Base-by-base conservation (phyloP, 164 flowering plant genomes). In the Chimonanthus salicifolius region DNA sequence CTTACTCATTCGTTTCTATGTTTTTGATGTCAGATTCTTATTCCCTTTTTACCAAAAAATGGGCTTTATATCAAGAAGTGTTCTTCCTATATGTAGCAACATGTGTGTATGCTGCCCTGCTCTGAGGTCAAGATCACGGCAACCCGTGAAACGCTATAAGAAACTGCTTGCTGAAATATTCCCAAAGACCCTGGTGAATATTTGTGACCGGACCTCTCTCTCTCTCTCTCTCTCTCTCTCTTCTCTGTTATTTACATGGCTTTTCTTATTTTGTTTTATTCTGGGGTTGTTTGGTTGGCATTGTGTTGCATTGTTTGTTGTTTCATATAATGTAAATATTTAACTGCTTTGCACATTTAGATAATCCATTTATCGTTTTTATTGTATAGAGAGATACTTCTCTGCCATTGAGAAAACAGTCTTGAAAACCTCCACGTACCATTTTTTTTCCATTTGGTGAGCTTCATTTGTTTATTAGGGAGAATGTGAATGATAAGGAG, bases 141-240 rank as follows among this genome's bases (percentile, higher is more conserved):
- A 94, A 83, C 99, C 99, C 7, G 93, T 94, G 60, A 94, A 94
- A 87, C 87, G 99, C 81, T 94, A 94, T 87, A 94, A 94, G 91
- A 91, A 94, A 86, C 85, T 94, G 72, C 83, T 94, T 58, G 73
- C 96, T 1, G 97, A 92, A 45, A 88, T 92, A 18, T 94, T 94
- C 72, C 99, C 97, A 50, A 86, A 85, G 3, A 47, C 69, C 3
- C 47, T 63, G 68, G 74, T 72, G 5, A 66, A 11, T 46, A 13
- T 4, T 54, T 54, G 16, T 54, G 11, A 54, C 16, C 16, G 33
- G 16, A 13, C 60, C 16, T 13, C 16, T 54, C 16, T n/a, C 60
- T 54, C 16, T 11, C 16, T 13, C 16, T 54, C 16, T n/a, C 60
- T 54, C 16, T 11, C 21, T 54, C 16, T 54, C 60, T 13, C 60